Conservation (phyloP, 2,329 filamentous ascomycete genomes). For the Fusarium sp. region DNA sequence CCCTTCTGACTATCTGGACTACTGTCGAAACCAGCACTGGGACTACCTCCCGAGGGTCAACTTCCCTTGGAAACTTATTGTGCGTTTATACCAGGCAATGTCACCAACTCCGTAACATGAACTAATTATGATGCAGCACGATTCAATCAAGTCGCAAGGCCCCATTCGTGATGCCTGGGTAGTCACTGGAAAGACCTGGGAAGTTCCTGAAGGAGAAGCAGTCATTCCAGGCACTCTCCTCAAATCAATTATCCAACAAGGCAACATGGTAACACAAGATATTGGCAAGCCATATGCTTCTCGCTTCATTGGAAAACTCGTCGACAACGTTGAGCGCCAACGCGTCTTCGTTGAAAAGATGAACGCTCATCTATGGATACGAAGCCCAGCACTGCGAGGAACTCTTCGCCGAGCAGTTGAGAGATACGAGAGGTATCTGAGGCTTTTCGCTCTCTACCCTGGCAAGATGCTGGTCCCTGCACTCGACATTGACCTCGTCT, state of each 20-base stretch:
- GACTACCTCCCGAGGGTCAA: constrained; percentile 4
- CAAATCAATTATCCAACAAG: background rate
- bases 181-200: background rate
- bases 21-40: background rate
- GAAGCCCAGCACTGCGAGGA: constrained; percentile 45
- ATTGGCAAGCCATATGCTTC: background rate
- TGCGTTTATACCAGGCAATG: background rate
- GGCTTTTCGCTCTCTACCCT: constrained; percentile 49
- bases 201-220: background rate
- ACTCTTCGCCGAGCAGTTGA: constrained; percentile 48
- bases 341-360: constrained; percentile 51
- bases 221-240: constrained; percentile 1
- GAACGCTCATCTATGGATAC: constrained; percentile 49
- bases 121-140: constrained; percentile 17
- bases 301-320: background rate
- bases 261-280: background rate
- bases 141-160: constrained; percentile 23
- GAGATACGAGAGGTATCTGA: constrained; percentile 51
- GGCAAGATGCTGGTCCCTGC: constrained; percentile 49
- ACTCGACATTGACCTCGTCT: constrained; percentile 53
- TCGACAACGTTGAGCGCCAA: constrained; percentile 44
- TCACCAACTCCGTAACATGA: no score
- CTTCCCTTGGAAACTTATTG: constrained; percentile 30
- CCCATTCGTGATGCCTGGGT: constrained; percentile 16
- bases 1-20: constrained; percentile 17